These are phyloP conservation scores for Aureobasidium melanogenum DNA, from an alignment of 2,329 filamentous ascomycete genomes.

Conservation along the genomic window DNA sequence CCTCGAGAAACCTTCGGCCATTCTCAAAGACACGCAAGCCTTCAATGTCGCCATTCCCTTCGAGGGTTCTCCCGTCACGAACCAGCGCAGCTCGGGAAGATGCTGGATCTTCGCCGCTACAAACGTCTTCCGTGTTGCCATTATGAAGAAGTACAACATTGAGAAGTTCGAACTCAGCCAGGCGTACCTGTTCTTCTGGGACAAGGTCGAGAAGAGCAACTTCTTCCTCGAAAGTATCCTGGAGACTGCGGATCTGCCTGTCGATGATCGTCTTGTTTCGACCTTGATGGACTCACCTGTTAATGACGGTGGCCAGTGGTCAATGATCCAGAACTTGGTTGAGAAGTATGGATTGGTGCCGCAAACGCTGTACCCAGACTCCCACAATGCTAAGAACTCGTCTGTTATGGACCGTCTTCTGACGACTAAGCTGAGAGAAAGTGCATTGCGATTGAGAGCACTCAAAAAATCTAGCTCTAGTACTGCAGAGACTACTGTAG, in stretches of 20 bases:
- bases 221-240: constrained; percentile 81
- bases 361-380: constrained; percentile 72
- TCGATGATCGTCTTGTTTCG: constrained; percentile 67
- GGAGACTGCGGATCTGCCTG: constrained; percentile 59
- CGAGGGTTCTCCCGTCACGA: constrained; percentile 75
- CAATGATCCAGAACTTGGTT: constrained; percentile 83
- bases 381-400: constrained; percentile 67
- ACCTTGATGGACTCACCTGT: constrained; percentile 59
- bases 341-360: constrained; percentile 78
- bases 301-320: constrained; percentile 79
- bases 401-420: constrained; percentile 62
- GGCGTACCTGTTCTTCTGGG: constrained; percentile 84
- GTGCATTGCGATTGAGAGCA: constrained; percentile 62
- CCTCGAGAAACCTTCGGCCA: constrained; percentile 54
- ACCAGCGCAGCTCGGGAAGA: constrained; percentile 70
- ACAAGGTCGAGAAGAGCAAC: constrained; percentile 87
- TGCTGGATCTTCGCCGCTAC: constrained; percentile 91
- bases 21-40: constrained; percentile 63
- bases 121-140: constrained; percentile 82
- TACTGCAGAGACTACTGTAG: constrained; percentile 31
- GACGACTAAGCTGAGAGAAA: constrained; percentile 80
- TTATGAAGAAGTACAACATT: constrained; percentile 76
- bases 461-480: constrained; percentile 36
- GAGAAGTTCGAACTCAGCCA: constrained; percentile 78
- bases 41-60: constrained; percentile 78